These are phyloP conservation scores for Ophidiomyces ophidiicola DNA, from an alignment of 2,329 filamentous ascomycete species.

Conservation along the genomic window DNA sequence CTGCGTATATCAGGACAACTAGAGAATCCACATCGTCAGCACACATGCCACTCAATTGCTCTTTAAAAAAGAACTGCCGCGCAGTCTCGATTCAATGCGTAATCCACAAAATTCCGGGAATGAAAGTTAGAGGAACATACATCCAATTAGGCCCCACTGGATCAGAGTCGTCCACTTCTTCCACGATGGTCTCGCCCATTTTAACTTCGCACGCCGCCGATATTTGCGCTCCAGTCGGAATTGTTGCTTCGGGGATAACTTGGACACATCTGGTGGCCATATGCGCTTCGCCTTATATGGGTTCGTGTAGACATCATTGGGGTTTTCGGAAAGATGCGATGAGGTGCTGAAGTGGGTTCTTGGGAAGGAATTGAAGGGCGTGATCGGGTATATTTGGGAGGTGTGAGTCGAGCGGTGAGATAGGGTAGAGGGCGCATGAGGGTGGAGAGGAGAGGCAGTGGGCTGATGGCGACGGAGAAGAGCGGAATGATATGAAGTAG, in stretches of 20 bases:
- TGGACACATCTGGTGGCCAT: constrained; percentile 54
- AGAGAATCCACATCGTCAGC: constrained; percentile 7
- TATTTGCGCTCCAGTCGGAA: constrained; percentile 57
- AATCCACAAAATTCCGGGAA: neutral
- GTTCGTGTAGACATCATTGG: constrained; percentile 36
- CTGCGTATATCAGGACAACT: constrained; percentile 34
- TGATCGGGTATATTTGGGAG: constrained; percentile 11
- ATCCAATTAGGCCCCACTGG: constrained; percentile 44
- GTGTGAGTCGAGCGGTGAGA: constrained; percentile 18
- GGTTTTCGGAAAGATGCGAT: neutral
- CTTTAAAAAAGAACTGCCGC: neutral
- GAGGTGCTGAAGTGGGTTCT: constrained; percentile 7
- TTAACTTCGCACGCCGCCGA: constrained; percentile 48
- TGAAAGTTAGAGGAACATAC: constrained; percentile 30
- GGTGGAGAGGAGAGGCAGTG: constrained; percentile 10
- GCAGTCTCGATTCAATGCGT: no score
- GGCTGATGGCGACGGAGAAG: constrained; percentile 1
- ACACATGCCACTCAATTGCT: neutral
- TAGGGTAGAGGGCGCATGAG: constrained; percentile 11
- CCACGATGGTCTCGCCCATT: constrained; percentile 48
- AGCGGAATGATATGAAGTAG: constrained; percentile 6
- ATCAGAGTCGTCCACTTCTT: constrained; percentile 46
- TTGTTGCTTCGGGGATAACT: constrained; percentile 52
- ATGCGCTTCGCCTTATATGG: constrained; percentile 48
- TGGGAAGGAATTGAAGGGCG: constrained; percentile 8